Evolutionary conservation across 164 flowering plant species (phyloP).

Genomic region (Chimonanthus salicifolius): DNA sequence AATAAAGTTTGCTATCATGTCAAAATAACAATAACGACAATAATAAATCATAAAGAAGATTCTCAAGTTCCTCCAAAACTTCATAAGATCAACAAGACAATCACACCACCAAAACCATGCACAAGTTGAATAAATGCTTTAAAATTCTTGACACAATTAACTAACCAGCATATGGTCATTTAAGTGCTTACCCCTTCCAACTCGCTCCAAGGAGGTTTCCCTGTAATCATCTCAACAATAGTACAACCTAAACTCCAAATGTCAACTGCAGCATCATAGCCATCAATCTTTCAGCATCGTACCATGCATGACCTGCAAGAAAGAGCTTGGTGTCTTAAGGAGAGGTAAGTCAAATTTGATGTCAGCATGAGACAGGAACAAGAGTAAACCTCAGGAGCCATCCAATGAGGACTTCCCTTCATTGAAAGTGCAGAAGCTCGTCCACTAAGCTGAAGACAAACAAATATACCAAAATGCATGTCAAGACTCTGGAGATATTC

Average conservation of each 20-base stretch:
- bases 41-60: neutral
- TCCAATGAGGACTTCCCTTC: constrained; percentile 98
- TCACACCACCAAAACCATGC: neutral
- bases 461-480: neutral
- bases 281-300: constrained; percentile 59
- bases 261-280: constrained; percentile 67
- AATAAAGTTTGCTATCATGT: neutral
- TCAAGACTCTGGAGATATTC: too few relatives aligned
- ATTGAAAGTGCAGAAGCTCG: constrained; percentile 67
- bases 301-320: constrained; percentile 36
- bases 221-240: constrained; percentile 80
- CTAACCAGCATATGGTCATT: neutral
- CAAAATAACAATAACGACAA: neutral
- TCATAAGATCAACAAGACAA: neutral
- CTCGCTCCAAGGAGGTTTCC: constrained; percentile 95
- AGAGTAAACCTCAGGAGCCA: constrained; percentile 92
- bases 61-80: neutral
- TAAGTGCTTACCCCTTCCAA: constrained; percentile 67
- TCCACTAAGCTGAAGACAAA: constrained; percentile 56
- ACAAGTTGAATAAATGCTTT: neutral
- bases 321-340: neutral
- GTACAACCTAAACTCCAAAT: constrained; percentile 99
- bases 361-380: neutral
- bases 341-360: neutral
- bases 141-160: neutral